Evolutionary conservation across 225 moss, liverwort and hornwort species (phyloP).

Genomic region (Straminergon stramineum): DNA sequence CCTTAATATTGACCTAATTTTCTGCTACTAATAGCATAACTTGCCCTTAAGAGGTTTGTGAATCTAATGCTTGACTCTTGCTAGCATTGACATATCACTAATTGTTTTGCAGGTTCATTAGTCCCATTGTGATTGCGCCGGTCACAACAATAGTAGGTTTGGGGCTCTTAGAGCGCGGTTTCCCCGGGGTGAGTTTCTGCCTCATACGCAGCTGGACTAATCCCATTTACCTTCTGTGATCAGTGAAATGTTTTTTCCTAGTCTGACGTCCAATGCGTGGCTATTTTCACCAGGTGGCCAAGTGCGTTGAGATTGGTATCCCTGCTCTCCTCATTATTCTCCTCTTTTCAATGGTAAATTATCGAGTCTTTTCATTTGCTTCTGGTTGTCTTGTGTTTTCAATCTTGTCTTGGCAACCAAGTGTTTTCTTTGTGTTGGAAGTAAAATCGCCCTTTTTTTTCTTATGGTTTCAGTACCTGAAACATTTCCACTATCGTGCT

Average conservation of each 20-base stretch:
- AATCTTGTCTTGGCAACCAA: not conserved
- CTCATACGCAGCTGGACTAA: not conserved
- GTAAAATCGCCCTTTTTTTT: not conserved
- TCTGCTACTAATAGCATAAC: too few relatives aligned
- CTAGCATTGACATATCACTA: not conserved
- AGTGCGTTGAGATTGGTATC: constrained; percentile 78
- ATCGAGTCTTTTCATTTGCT: not conserved
- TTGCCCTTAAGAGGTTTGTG: not conserved
- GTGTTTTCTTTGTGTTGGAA: not conserved
- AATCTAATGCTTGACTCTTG: not conserved
- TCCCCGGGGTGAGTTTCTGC: constrained; percentile 39
- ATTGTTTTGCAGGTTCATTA: constrained; percentile 41
- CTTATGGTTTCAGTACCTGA: constrained; percentile 35
- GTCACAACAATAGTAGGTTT: constrained; percentile 57
- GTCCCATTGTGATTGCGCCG: constrained; percentile 72
- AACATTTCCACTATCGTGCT: constrained; percentile 1
- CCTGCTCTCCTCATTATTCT: constrained; percentile 64
- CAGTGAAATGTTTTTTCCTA: not conserved
- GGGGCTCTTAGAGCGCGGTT: constrained; percentile 60
- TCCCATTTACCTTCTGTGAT: too few relatives aligned
- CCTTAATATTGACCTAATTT: not conserved
- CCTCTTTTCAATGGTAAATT: constrained; percentile 45
- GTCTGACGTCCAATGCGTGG: not conserved
- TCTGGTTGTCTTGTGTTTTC: not conserved
- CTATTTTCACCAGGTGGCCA: constrained; percentile 39